phyloP scores from a whole-genome alignment of 345 rosid species.

The Syzygium aqueum region DNA sequence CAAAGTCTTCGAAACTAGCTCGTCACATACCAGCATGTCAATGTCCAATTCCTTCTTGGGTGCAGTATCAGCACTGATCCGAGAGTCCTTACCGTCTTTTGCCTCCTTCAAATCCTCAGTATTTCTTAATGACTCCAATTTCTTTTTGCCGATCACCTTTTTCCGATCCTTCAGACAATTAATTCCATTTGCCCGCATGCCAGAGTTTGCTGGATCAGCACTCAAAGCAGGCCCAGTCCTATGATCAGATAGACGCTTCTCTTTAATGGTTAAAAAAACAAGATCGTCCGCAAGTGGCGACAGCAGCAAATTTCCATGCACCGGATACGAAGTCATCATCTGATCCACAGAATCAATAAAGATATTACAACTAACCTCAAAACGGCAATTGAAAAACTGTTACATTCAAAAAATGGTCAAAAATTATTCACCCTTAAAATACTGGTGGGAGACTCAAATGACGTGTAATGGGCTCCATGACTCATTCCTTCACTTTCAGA shows the following conservation, averaged over 20 bases:
- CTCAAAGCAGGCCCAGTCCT: slow-evolving; percentile 13
- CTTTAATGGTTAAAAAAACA: slow-evolving; percentile 37
- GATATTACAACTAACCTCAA: slow-evolving; percentile 1
- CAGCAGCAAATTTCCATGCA: slow-evolving; percentile 35
- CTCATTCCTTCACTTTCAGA: slow-evolving; percentile 62
- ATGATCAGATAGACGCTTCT: slow-evolving; percentile 22
- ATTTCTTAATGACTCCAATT: slow-evolving; percentile 26
- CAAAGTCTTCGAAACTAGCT: slow-evolving; percentile 53
- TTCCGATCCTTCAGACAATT: slow-evolving; percentile 31
- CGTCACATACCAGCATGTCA: slow-evolving; percentile 45
- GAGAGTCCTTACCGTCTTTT: slow-evolving; percentile 24
- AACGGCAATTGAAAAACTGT: slow-evolving; percentile 1
- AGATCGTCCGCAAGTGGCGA: slow-evolving; percentile 81
- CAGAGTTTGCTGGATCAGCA: slow-evolving; percentile 15
- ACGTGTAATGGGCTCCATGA: slow-evolving; percentile 30
- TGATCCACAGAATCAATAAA: slow-evolving; percentile 32
- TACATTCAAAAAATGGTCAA: slow-evolving; percentile 12
- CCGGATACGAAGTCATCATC: slow-evolving; percentile 72
- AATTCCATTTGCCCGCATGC: slow-evolving; percentile 14
- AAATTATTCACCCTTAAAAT: slow-evolving; percentile 54
- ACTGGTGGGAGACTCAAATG: slow-evolving; percentile 51
- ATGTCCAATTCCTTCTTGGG: slow-evolving; percentile 29
- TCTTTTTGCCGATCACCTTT: slow-evolving; percentile 33
- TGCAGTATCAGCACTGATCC: slow-evolving; percentile 12
- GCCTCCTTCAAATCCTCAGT: slow-evolving; percentile 29